These are phyloP conservation scores for Entomortierella chlamydospora DNA, from an alignment of 192 early-diverging fungal genomes.

Conservation along the genomic window DNA sequence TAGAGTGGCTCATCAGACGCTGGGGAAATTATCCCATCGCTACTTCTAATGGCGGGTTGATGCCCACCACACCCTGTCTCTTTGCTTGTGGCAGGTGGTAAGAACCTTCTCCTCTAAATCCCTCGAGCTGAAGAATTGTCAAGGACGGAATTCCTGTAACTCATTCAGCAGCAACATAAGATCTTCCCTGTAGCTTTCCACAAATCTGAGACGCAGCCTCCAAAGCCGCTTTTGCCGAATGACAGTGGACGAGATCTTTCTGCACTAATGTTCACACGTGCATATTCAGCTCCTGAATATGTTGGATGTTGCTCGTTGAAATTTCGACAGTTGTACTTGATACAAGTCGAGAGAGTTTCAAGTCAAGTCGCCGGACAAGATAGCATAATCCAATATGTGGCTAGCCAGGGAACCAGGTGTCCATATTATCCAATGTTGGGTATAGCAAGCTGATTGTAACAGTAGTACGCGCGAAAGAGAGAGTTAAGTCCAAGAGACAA, in stretches of 20 bases:
- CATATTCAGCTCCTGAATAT: conserved; percentile 6
- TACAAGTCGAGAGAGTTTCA: background rate
- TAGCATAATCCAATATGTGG: conserved; percentile 2
- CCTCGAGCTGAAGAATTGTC: background rate
- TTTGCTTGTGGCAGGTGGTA: too few species aligned
- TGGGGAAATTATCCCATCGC: background rate
- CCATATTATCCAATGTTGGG: conserved; percentile 23
- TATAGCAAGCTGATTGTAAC: conserved; percentile 10
- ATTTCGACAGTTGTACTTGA: background rate
- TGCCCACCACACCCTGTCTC: too few species aligned
- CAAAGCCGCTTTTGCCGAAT: background rate
- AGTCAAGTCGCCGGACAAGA: background rate
- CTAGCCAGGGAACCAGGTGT: conserved; percentile 9
- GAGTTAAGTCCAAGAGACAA: conserved; percentile 28
- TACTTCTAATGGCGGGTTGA: too few species aligned
- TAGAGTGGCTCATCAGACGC: background rate
- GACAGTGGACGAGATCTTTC: background rate
- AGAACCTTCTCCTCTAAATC: background rate
- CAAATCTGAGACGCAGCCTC: background rate
- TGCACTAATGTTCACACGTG: background rate
- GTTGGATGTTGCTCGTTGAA: conserved; percentile 1
- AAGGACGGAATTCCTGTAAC: conserved; percentile 3
- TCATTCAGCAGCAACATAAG: conserved; percentile 4
- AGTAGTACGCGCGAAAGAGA: conserved; percentile 23
- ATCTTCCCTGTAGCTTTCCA: background rate